phyloP scores from a whole-genome alignment of 768 basidiomycete species.

The Suillus tomentosus region DNA sequence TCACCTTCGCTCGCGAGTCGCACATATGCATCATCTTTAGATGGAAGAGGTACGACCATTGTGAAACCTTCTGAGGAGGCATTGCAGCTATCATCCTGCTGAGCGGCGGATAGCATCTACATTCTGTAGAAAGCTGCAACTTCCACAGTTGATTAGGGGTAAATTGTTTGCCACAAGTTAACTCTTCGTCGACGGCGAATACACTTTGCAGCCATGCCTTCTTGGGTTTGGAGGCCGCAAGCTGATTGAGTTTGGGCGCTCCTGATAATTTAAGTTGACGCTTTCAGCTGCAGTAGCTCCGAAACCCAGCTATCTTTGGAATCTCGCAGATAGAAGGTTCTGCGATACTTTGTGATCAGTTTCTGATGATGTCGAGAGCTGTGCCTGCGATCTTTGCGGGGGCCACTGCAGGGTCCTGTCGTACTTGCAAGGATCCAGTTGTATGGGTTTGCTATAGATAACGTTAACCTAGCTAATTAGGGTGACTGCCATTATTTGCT shows the following conservation, averaged over 20 bases:
- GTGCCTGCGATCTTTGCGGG: constrained; percentile 2
- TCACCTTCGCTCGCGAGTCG: background rate
- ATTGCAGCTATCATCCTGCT: background rate
- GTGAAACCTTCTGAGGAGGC: background rate
- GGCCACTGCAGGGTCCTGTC: background rate
- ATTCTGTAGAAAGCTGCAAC: background rate
- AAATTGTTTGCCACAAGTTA: background rate
- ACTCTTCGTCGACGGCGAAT: background rate
- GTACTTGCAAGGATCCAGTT: background rate
- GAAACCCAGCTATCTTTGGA: background rate
- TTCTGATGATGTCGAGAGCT: background rate
- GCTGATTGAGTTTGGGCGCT: background rate
- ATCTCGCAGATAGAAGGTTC: background rate
- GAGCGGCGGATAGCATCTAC: background rate
- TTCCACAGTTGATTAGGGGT: background rate
- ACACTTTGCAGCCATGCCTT: background rate
- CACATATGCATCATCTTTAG: background rate
- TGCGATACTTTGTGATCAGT: background rate
- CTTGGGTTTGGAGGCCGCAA: background rate
- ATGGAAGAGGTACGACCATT: background rate
- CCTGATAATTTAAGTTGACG: background rate
- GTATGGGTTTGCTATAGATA: background rate
- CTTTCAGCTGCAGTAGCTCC: background rate
- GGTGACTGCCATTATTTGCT: background rate
- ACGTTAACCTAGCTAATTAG: background rate